phyloP scores from a whole-genome alignment of 345 rosid genomes.

The Draba incana region DNA sequence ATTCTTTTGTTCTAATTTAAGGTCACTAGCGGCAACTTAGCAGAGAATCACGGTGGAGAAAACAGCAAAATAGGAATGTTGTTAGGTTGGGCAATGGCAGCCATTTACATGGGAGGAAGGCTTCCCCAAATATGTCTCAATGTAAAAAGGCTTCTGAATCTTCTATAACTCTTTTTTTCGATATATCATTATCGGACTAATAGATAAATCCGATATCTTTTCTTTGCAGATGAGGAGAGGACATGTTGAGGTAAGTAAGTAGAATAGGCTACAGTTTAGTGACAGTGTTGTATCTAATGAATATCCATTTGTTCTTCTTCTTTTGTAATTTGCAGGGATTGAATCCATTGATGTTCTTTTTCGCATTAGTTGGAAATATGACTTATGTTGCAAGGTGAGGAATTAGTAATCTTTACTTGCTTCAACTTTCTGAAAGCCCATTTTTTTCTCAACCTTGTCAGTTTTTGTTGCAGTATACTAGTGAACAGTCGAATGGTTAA shows the following conservation, averaged over 20 bases:
- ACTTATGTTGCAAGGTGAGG: constrained; percentile 80
- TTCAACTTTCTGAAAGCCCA: background rate
- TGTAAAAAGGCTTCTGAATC: constrained; percentile 42
- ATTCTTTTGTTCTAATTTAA: constrained; percentile 37
- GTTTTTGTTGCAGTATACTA: constrained; percentile 57
- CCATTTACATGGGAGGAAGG: constrained; percentile 89
- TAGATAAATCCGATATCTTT: constrained; percentile 18
- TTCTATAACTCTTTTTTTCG: background rate
- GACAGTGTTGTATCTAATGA: constrained; percentile 14
- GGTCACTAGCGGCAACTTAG: constrained; percentile 46
- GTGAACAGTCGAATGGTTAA: constrained; percentile 69
- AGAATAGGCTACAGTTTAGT: constrained; percentile 9
- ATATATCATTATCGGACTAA: background rate
- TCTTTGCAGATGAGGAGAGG: constrained; percentile 76
- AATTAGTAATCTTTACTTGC: background rate
- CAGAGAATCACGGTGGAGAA: constrained; percentile 44
- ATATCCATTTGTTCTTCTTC: constrained; percentile 5
- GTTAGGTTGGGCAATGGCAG: constrained; percentile 91
- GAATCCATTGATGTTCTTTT: constrained; percentile 80
- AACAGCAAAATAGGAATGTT: constrained; percentile 52
- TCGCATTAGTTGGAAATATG: constrained; percentile 75
- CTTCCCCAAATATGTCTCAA: constrained; percentile 86
- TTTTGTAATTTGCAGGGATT: constrained; percentile 59
- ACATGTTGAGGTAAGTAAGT: constrained; percentile 64
- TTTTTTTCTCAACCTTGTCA: background rate